Evolutionary conservation across 768 basidiomycete genomes (phyloP), one percentile per base, ranked within the genome.

Genomic region (Tricholoma saponaceum): DNA sequence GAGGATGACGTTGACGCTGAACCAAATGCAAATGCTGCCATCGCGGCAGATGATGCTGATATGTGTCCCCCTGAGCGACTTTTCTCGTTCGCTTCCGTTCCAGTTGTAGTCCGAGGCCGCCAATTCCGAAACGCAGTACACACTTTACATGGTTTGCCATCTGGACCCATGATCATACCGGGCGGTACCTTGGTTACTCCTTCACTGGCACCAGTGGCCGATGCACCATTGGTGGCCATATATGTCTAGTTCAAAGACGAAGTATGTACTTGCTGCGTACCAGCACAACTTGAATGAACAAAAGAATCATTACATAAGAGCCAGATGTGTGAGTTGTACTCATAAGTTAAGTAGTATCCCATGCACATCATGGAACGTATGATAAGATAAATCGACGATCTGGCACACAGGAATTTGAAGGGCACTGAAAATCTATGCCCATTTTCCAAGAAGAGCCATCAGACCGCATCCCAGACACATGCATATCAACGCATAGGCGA

Each of bases 111-210:
- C 25, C 70, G 67, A 5, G 83, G 82, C 50, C 78, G 80, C 85
- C 86, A 91, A 65, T 83, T 74, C 23, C 87, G 83, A 71, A 90
- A 92, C 28, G 89, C 86, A 22, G 85, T 90, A 65, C 94, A 95
- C 26, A 91, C 85, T 74, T 93, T 96, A 80, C 96, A 98, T 0
- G 92, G 93, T 70, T 95, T 97, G 18, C 96, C 95, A 61, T 98
- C 92, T 12, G 92, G 90, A 1, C 92, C 95, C 62, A 98, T 74
- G 56, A 95, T 83, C 79, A 93, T 86, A 2, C 92, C 93, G 6
- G 91, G 89, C 0, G 90, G 89, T 26, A 89, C 66, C 8, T 57
- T 14, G 22, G 46, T 53, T 16, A 55, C 43, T 28, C n/a, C 51
- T 16, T 54, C 33, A 16, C 51, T 41, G 9, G 39, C 41, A 41